Base-by-base conservation (phyloP, 495 filamentous ascomycete genomes). In the Neurospora sp. region DNA sequence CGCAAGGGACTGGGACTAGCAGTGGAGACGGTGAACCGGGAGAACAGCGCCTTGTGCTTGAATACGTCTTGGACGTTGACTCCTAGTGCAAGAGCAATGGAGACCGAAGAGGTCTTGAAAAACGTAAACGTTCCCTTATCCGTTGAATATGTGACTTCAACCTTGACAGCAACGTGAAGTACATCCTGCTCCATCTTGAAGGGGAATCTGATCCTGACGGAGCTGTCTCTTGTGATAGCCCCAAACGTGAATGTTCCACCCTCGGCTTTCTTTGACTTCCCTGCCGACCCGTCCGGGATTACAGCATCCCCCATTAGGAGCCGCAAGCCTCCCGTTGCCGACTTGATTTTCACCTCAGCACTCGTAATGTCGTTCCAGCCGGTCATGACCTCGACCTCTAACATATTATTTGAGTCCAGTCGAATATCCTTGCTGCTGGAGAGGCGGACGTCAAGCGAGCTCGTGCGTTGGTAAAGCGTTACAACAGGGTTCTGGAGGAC, bases 41-140 rank as follows among this genome's bases (percentile, higher is more conserved):
- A 97, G 76, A 95, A 96, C 0, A 98, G 86, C 1, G 89, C 84
- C 39, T 89, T 82, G 70, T 92, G 87, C 79, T 96, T 96, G 86
- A 99, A 99, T 44, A 93, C 89, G 75, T 99, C 96, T 76, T 98
- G 94, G 45, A 99, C 95, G 74, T 98, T 98, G 73, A 99, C 95
- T 20, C 94, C 94, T 45, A 99, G 87, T 0, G 93, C 93, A 12
- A 98, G 83, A 20, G 88, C 82, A 8, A 92, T 90, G 1, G 89
- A 87, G 35, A 93, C 83, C n/a, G 86, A 86, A 12, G 85, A 86
- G 31, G 87, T 89, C 68, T 87, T 86, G 3, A 89, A 87, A 77
- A 91, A 97, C 70, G 86, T 83, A 75, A 96, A 98, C 40, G 80
- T 83, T 2, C 93, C 94, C 16, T 87, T 82, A 6, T 89, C 85